phyloP scores from a whole-genome alignment of 495 filamentous ascomycete species.

The Parathielavia appendiculata region DNA sequence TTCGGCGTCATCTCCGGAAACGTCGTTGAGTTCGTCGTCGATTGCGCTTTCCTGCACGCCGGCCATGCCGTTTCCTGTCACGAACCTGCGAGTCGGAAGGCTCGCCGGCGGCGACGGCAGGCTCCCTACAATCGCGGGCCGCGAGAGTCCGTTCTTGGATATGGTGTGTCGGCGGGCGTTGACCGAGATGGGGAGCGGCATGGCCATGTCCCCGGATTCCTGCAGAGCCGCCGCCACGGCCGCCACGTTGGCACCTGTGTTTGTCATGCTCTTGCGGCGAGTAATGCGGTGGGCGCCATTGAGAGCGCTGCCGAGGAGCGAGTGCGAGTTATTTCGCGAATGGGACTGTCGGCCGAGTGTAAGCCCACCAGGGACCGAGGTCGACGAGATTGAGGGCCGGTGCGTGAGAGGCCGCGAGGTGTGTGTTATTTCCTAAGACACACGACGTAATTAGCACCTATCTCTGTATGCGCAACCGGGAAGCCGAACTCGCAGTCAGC shows the following conservation, averaged over 20 bases:
- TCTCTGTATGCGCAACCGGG: constrained; percentile 17
- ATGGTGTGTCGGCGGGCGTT: constrained; percentile 48
- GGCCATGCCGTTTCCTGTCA: constrained; percentile 34
- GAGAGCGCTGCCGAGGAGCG: constrained; percentile 60
- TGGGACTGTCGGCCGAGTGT: constrained; percentile 47
- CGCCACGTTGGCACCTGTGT: constrained; percentile 61
- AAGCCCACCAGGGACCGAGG: constrained; percentile 36
- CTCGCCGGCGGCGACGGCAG: constrained; percentile 53
- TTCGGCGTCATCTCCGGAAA: constrained; percentile 54
- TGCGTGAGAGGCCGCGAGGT: constrained; percentile 46
- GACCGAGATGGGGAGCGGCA: constrained; percentile 46
- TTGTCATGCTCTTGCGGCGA: constrained; percentile 88
- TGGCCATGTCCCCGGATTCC: constrained; percentile 52
- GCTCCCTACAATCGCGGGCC: constrained; percentile 47
- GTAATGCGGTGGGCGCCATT: constrained; percentile 80
- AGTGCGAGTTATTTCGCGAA: constrained; percentile 76
- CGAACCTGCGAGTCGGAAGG: constrained; percentile 42
- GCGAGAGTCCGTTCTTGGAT: constrained; percentile 42
- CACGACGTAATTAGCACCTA: constrained; percentile 38
- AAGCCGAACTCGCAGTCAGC: constrained; percentile 26
- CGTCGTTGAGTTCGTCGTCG: constrained; percentile 52
- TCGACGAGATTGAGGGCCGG: constrained; percentile 44
- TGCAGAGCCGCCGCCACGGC: constrained; percentile 68
- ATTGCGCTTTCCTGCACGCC: constrained; percentile 53
- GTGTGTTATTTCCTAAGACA: constrained; percentile 45